phyloP scores from a whole-genome alignment of 1,284 basidiomycete species.

The Inonotus hispidus region DNA sequence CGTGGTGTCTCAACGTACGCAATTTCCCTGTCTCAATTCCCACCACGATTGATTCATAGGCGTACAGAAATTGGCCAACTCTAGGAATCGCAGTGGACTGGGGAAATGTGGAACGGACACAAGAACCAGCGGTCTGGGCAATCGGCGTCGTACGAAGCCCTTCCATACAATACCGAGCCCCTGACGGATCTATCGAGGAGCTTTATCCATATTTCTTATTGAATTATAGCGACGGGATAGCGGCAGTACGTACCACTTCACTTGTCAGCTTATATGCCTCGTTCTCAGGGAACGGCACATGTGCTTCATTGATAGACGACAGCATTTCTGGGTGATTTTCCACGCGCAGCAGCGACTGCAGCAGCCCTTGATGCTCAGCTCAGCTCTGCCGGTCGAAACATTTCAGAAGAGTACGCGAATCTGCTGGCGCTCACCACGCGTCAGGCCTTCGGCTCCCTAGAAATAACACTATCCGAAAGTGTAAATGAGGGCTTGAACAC shows the following conservation, averaged over 20 bases:
- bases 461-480: slow-evolving; percentile 32
- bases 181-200: slow-evolving; percentile 21
- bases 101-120: slow-evolving; percentile 23
- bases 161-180: slow-evolving; percentile 29
- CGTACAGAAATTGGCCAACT: slow-evolving; percentile 28
- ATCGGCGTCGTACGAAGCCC: slow-evolving; percentile 41
- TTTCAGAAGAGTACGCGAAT: slow-evolving; percentile 34
- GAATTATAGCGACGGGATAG: slow-evolving; percentile 28
- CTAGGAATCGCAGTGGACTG: slow-evolving; percentile 31
- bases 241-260: not conserved
- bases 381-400: slow-evolving; percentile 24
- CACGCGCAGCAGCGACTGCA: slow-evolving; percentile 28
- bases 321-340: slow-evolving; percentile 35
- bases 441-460: slow-evolving; percentile 36
- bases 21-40: not conserved
- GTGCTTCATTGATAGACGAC: slow-evolving; percentile 27
- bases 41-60: not conserved
- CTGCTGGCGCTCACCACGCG: slow-evolving; percentile 35
- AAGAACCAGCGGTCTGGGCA: slow-evolving; percentile 32
- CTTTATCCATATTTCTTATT: slow-evolving; percentile 32
- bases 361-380: slow-evolving; percentile 34
- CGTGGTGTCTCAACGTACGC: slow-evolving; percentile 5
- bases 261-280: not conserved
- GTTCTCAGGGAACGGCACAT: not conserved
- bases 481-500: slow-evolving; percentile 26